These are phyloP conservation scores for Neurospora hispaniola DNA, from an alignment of 495 filamentous ascomycete species.

Conservation along the genomic window DNA sequence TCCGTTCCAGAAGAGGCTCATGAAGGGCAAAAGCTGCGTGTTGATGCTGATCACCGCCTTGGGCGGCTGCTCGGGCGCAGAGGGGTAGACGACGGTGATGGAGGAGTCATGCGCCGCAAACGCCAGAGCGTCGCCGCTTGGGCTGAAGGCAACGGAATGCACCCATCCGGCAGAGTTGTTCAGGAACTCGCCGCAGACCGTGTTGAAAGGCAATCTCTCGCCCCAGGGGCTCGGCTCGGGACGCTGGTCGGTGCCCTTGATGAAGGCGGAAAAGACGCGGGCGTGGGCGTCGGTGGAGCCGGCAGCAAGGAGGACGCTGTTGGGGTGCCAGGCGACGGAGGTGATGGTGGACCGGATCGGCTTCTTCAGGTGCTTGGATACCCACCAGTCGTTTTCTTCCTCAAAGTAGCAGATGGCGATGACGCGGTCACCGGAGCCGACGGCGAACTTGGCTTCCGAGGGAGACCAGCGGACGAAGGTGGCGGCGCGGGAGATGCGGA, in stretches of 20 bases:
- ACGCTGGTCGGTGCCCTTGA: slow-evolving; percentile 83
- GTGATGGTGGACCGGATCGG: slow-evolving; percentile 95
- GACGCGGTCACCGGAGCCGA: slow-evolving; percentile 87
- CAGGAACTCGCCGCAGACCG: slow-evolving; percentile 89
- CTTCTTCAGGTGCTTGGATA: slow-evolving; percentile 97
- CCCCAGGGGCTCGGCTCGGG: slow-evolving; percentile 90
- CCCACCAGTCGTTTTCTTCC: slow-evolving; percentile 99
- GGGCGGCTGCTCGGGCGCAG: slow-evolving; percentile 82
- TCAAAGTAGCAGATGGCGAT: slow-evolving; percentile 99
- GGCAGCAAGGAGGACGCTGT: slow-evolving; percentile 86
- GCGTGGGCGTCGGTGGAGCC: slow-evolving; percentile 97
- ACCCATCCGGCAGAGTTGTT: slow-evolving; percentile 97
- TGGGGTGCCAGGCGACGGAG: slow-evolving; percentile 90
- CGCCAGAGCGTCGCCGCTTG: slow-evolving; percentile 80
- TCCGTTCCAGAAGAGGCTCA: slow-evolving; percentile 82
- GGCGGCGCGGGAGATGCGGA: slow-evolving; percentile 93
- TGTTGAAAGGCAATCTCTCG: slow-evolving; percentile 91
- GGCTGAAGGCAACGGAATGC: slow-evolving; percentile 82
- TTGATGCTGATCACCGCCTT: slow-evolving; percentile 77
- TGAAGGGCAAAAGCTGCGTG: slow-evolving; percentile 82
- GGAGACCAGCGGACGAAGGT: slow-evolving; percentile 98
- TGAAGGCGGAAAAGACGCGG: slow-evolving; percentile 86
- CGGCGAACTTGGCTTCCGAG: slow-evolving; percentile 92
- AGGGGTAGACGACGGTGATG: slow-evolving; percentile 91
- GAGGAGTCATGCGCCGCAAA: slow-evolving; percentile 92